Evolutionary conservation across 1,139 yeast genomes (phyloP), one percentile per base, ranked within the genome.

Genomic region (Yamadazyma siamensis): DNA sequence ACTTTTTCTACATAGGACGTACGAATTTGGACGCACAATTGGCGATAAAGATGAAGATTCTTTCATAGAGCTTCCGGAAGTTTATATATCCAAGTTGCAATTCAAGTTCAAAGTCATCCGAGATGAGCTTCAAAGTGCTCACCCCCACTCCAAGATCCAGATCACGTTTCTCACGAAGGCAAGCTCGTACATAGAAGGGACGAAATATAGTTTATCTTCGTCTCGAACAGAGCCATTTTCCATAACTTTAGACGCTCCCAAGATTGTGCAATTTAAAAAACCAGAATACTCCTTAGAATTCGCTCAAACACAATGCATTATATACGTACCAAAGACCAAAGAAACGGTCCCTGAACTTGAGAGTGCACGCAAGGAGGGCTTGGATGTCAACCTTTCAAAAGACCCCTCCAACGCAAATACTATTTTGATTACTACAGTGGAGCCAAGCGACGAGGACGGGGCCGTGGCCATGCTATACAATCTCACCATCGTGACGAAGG

Each of bases 11-110:
- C n/a, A n/a, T n/a, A 35, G 36, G 3, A 36, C 41, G 17, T 60
- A 59, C 34, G 34, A 39, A 10, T 29, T 64, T 5, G 71, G 71
- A n/a, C n/a, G n/a, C n/a, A n/a, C n/a, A n/a, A n/a, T n/a, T n/a
- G n/a, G n/a, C n/a, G n/a, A n/a, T n/a, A n/a, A n/a, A n/a, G 46
- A 15, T n/a, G 32, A 45, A 21, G 52, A 54, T 14, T 39, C 40
- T 26, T 51, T 46, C 33, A 42, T 59, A 10, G 34, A 34, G 12
- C 38, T 56, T 22, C 46, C 46, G 24, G 52, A 55, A 20, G 38
- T 49, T 3, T 50, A 51, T 27, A 57, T 61, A 5, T 59, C 71
- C 1, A 47, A 65, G 34, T 47, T 51, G 14, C 66, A 63, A 28
- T 36, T 65, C 21, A 47, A 48, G 27, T 29, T 60, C 8, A 36